These are phyloP conservation scores for Paraphaeosphaeria sporulosa DNA, from an alignment of 2,329 filamentous ascomycete genomes.

Conservation along the genomic window DNA sequence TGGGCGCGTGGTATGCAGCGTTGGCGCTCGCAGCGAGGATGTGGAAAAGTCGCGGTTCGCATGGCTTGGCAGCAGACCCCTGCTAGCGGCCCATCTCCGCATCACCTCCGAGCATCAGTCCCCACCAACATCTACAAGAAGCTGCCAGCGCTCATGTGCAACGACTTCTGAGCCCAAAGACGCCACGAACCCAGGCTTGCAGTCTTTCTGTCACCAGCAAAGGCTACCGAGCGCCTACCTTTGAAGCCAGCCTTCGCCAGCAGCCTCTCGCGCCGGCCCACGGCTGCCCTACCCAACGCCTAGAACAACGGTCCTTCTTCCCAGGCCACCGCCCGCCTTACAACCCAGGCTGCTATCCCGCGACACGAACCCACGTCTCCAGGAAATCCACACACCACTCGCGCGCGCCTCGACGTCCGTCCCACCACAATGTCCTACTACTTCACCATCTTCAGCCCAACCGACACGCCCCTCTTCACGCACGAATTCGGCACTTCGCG, in stretches of 20 bases:
- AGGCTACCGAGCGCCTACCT: too few relatives aligned
- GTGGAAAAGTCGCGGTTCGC: conserved; percentile 39
- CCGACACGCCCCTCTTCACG: conserved; percentile 95
- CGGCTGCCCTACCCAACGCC: too few relatives aligned
- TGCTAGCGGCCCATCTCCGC: conserved; percentile 27
- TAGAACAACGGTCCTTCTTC: too few relatives aligned
- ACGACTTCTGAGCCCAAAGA: not conserved
- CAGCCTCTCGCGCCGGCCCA: too few relatives aligned
- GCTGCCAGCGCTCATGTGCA: not conserved
- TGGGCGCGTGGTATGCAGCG: conserved; percentile 26
- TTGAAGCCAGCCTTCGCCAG: too few relatives aligned
- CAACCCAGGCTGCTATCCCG: too few relatives aligned
- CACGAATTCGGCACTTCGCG: conserved; percentile 97
- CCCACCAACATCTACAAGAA: conserved; percentile 7
- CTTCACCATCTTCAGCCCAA: conserved; percentile 94
- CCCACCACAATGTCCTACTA: conserved; percentile 99
- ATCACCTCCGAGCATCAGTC: conserved; percentile 22
- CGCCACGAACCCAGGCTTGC: too few relatives aligned
- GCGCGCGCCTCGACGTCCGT: too few relatives aligned
- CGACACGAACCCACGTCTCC: too few relatives aligned
- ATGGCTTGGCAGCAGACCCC: conserved; percentile 36
- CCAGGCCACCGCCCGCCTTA: too few relatives aligned
- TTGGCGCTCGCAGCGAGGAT: conserved; percentile 22
- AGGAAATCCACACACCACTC: too few relatives aligned
- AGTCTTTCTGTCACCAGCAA: not conserved